phyloP scores from a whole-genome alignment of 2,329 filamentous ascomycete species.

The Talaromyces sp. region DNA sequence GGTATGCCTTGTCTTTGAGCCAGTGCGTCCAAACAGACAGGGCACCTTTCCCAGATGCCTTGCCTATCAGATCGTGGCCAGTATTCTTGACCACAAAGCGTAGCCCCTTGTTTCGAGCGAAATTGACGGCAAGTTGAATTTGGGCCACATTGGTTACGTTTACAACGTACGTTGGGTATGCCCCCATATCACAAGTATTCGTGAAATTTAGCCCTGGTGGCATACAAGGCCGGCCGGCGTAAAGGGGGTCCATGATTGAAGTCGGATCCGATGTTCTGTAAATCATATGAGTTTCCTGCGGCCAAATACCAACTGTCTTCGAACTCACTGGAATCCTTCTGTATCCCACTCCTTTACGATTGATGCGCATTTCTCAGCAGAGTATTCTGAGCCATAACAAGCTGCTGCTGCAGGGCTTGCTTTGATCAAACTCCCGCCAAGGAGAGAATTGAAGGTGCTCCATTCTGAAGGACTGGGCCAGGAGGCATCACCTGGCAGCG shows the following conservation, averaged over 20 bases:
- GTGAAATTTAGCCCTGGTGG: background rate
- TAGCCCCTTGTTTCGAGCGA: constrained; percentile 5
- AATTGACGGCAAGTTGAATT: background rate
- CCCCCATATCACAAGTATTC: background rate
- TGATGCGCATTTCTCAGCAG: background rate
- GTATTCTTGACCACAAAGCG: constrained; percentile 11
- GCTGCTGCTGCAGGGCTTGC: constrained; percentile 27
- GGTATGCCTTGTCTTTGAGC: constrained; percentile 25
- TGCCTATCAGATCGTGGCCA: constrained; percentile 19
- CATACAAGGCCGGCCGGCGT: background rate
- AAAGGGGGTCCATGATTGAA: background rate
- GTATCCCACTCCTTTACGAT: background rate
- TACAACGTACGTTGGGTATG: background rate
- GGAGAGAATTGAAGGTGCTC: constrained; percentile 32
- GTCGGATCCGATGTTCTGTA: background rate
- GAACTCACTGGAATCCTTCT: background rate
- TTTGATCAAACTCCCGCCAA: constrained; percentile 32
- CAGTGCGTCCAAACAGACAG: constrained; percentile 24
- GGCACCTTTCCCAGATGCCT: constrained; percentile 54
- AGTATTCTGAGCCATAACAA: constrained; percentile 22
- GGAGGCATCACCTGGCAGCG: constrained; percentile 25
- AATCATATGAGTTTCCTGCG: background rate
- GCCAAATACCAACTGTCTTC: background rate
- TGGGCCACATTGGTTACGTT: background rate
- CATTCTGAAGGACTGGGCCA: constrained; percentile 36